phyloP scores from a whole-genome alignment of 441 rosid species.

The Pelargonium australe region DNA sequence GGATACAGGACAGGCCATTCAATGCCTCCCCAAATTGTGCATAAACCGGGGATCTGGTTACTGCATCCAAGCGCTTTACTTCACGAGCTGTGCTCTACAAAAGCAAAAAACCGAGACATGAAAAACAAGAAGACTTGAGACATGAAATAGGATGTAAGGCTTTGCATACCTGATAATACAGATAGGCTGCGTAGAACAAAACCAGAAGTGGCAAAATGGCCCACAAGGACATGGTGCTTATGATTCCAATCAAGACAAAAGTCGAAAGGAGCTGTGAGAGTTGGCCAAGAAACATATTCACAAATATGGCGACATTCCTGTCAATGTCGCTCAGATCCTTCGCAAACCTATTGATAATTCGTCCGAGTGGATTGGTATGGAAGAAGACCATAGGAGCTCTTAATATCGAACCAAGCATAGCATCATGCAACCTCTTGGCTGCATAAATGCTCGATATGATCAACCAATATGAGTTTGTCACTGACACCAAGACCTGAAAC shows the following conservation, averaged over 20 bases:
- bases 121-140: neutral
- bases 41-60: conserved; percentile 83
- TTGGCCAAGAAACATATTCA: conserved; percentile 76
- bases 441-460: conserved; percentile 81
- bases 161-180: conserved; percentile 79
- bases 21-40: conserved; percentile 93
- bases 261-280: conserved; percentile 90
- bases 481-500: conserved; percentile 72
- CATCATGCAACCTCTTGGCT: conserved; percentile 79
- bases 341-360: conserved; percentile 90
- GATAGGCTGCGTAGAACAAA: conserved; percentile 82
- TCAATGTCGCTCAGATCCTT: conserved; percentile 97
- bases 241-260: conserved; percentile 78
- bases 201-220: conserved; percentile 95
- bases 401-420: conserved; percentile 78
- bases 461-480: conserved; percentile 85
- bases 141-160: too few species aligned
- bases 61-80: conserved; percentile 82
- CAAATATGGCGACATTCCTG: conserved; percentile 67
- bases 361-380: conserved; percentile 92
- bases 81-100: conserved; percentile 85
- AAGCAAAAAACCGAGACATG: conserved; percentile 14
- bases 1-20: conserved; percentile 74
- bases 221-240: conserved; percentile 98
- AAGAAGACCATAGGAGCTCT: conserved; percentile 98